Conservation (phyloP, 2,329 filamentous ascomycete species). For the Diaporthe citrichinensis region DNA sequence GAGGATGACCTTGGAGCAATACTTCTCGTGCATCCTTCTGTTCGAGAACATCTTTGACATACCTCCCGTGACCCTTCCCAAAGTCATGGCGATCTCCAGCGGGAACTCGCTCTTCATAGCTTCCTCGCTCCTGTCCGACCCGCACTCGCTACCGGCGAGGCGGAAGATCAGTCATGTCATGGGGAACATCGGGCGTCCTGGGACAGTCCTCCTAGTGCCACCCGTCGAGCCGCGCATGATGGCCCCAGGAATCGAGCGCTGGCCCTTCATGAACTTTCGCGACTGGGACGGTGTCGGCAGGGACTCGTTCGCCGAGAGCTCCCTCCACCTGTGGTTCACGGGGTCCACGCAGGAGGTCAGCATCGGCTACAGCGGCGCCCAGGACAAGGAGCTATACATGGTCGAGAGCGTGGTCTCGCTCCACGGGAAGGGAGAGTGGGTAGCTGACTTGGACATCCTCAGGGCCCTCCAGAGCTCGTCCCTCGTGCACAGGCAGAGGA, state of each 20-base stretch:
- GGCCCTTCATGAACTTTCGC: background rate
- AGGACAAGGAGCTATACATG: slow-evolving; percentile 1
- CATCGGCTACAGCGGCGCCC: background rate
- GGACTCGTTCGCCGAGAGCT: background rate
- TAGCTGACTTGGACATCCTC: slow-evolving; percentile 14
- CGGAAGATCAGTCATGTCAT: background rate
- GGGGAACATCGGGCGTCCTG: slow-evolving; percentile 3
- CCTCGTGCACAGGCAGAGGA: background rate
- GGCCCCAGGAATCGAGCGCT: background rate
- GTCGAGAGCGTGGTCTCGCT: slow-evolving; percentile 1
- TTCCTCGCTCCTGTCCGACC: background rate
- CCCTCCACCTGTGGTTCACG: slow-evolving; percentile 2
- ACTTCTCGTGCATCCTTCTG: background rate
- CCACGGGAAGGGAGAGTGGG: background rate
- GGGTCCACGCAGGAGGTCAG: background rate
- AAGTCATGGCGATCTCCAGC: slow-evolving; percentile 3
- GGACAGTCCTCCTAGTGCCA: background rate
- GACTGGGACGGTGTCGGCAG: background rate
- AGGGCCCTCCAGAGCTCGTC: background rate
- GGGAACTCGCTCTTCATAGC: slow-evolving; percentile 19
- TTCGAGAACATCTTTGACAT: background rate
- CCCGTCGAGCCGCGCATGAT: background rate
- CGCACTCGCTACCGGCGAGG: background rate
- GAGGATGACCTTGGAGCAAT: background rate
- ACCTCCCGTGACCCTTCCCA: background rate